Base-by-base conservation (phyloP, 495 filamentous ascomycete species). In the Neurospora discreta region DNA sequence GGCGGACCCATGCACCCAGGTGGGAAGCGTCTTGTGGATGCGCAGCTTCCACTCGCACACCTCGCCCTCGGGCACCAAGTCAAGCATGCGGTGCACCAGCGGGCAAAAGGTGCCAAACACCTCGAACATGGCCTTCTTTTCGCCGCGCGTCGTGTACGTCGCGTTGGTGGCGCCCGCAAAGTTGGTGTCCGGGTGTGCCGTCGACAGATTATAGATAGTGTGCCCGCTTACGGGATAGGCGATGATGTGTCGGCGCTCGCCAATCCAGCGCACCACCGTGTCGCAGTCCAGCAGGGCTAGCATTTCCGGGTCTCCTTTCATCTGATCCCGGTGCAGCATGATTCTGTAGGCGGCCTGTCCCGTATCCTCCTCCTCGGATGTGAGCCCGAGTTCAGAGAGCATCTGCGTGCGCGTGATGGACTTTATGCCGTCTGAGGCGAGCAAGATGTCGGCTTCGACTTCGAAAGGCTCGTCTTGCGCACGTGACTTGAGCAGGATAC, bases 321-420 rank as follows among this genome's bases (percentile, higher is more conserved):
- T 89, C 74, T 92, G 85, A 58, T 87, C 83, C 18, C 89, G 87
- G 70, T 84, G 85, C 72, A 94, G 87, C 89, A 94, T 91, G 82
- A 95, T 93, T 16, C 92, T 87, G 84, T 93, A 95, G n/a, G 91
- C 92, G 18, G 91, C 91, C 77, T 94, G 89, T 39, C 90, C 84
- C 40, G 90, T 93, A 77, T 93, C 90, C 71, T 88, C 84, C 78
- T 92, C 87, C 69, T 87, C 82, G 33, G 86, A 86, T 10, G 83
- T 73, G 74, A 87, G 81, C 72, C 84, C 82, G 7, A 91, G 81
- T 20, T 79, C 73, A 39, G 84, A 81, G 18, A 93, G 85, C 84
- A 94, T 88, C 44, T 85, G 82, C 10, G 84, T 80, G 38, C 91
- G 89, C 65, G 90, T 87, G 67, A 80, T 70, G 71, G 85, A 88